Evolutionary conservation across 306 rosid genomes (phyloP).

Genomic region (Prunus dulcis): DNA sequence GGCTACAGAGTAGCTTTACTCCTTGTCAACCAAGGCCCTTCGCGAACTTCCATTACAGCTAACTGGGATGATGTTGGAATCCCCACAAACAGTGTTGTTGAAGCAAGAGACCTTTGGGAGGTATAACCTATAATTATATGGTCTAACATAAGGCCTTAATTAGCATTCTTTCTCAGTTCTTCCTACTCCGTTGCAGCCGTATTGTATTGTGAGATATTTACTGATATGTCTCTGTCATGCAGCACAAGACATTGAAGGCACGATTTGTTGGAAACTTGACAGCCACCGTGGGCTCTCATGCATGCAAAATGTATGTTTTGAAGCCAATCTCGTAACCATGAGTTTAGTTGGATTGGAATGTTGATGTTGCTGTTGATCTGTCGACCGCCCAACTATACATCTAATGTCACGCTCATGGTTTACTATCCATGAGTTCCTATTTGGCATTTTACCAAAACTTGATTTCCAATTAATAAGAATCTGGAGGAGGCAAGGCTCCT

Average conservation of each 20-base stretch:
- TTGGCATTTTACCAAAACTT: neutral
- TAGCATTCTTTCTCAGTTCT: neutral
- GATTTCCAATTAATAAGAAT: constrained; percentile 1
- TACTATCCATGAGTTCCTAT: neutral
- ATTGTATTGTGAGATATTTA: neutral
- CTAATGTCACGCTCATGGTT: neutral
- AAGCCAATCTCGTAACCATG: constrained; percentile 52
- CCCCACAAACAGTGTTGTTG: constrained; percentile 49
- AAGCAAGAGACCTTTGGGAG: constrained; percentile 95
- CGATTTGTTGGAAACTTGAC: constrained; percentile 53
- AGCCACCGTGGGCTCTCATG: constrained; percentile 57
- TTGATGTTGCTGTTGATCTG: neutral
- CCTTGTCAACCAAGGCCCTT: constrained; percentile 61
- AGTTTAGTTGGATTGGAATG: neutral
- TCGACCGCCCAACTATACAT: neutral
- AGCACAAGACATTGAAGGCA: constrained; percentile 70
- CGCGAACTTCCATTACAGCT: constrained; percentile 38
- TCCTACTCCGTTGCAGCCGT: neutral
- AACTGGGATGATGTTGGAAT: constrained; percentile 88
- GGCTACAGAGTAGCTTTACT: constrained; percentile 63
- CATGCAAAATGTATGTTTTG: constrained; percentile 73
- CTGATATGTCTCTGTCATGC: constrained; percentile 27
- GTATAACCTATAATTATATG: constrained; percentile 22
- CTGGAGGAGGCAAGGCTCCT: neutral
- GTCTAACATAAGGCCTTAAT: neutral